These are phyloP conservation scores for Xylaria sp. DNA, from an alignment of 2,329 filamentous ascomycete genomes.

Conservation along the genomic window DNA sequence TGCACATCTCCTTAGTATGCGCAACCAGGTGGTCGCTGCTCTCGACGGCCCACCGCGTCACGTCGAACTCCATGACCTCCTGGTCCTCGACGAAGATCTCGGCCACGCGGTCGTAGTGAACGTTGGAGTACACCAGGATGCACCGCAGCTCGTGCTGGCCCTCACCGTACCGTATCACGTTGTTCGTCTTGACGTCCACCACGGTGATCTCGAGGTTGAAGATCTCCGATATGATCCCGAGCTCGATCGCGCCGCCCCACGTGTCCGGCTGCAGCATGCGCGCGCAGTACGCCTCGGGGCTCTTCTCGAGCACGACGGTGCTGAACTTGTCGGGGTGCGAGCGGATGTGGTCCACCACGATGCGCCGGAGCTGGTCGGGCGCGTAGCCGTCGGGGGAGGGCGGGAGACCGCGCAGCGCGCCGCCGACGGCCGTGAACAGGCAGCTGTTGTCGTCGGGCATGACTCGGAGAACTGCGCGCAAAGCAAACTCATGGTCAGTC, in stretches of 20 bases:
- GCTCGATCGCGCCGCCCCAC: conserved; percentile 92
- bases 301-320: conserved; percentile 73
- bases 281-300: conserved; percentile 74
- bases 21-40: conserved; percentile 68
- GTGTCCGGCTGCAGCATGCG: conserved; percentile 80
- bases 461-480: conserved; percentile 70
- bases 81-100: conserved; percentile 66
- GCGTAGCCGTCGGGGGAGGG: conserved; percentile 38
- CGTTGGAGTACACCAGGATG: conserved; percentile 86
- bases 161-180: conserved; percentile 71
- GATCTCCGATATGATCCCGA: conserved; percentile 80
- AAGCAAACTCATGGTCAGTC: conserved; percentile 5
- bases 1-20: conserved; percentile 66
- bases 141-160: conserved; percentile 64
- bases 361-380: conserved; percentile 62
- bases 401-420: conserved; percentile 66
- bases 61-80: conserved; percentile 71
- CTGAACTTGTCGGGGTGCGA: conserved; percentile 72
- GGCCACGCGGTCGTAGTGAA: conserved; percentile 90
- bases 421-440: conserved; percentile 87
- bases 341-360: conserved; percentile 80
- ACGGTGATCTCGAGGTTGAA: conserved; percentile 86
- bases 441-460: conserved; percentile 98
- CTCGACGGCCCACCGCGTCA: conserved; percentile 57
- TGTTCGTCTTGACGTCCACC: conserved; percentile 69